These are phyloP conservation scores for Albizia julibrissin DNA, from an alignment of 306 rosid genomes.

Conservation along the genomic window DNA sequence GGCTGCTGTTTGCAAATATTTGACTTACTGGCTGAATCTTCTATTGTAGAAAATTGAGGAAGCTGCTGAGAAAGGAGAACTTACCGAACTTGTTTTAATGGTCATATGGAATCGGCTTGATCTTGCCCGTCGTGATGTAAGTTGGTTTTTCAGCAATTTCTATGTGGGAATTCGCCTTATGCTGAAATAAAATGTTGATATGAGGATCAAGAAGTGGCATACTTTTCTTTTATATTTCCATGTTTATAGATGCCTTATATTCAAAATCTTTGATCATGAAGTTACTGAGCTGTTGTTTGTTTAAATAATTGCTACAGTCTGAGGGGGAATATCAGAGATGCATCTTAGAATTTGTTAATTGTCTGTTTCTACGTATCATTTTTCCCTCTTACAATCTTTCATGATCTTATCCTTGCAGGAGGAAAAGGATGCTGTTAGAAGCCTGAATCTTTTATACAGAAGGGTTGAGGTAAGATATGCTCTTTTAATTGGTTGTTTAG, in stretches of 20 bases:
- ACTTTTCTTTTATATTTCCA: slow-evolving; percentile 8
- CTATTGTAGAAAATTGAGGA: slow-evolving; percentile 83
- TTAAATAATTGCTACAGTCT: slow-evolving; percentile 29
- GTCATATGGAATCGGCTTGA: slow-evolving; percentile 98
- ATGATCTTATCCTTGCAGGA: slow-evolving; percentile 57
- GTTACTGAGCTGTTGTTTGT: slow-evolving; percentile 13
- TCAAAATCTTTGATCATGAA: not conserved
- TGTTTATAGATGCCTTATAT: not conserved
- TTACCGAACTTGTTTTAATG: slow-evolving; percentile 89
- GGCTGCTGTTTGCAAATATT: slow-evolving; percentile 1
- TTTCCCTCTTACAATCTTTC: slow-evolving; percentile 23
- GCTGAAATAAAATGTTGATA: slow-evolving; percentile 1
- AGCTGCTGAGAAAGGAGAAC: slow-evolving; percentile 94
- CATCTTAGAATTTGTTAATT: slow-evolving; percentile 13
- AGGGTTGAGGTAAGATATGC: slow-evolving; percentile 77
- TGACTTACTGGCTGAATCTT: slow-evolving; percentile 6
- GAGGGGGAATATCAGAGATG: slow-evolving; percentile 20
- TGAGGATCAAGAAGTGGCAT: slow-evolving; percentile 12
- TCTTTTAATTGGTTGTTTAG: not conserved
- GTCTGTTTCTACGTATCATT: slow-evolving; percentile 1
- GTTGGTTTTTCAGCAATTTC: slow-evolving; percentile 38
- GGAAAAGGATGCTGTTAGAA: slow-evolving; percentile 89
- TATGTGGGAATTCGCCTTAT: slow-evolving; percentile 13
- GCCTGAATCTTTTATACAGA: slow-evolving; percentile 87
- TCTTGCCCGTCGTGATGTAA: slow-evolving; percentile 94